Conservation (phyloP, 306 rosid genomes). For the Hippophae rhamnoides region DNA sequence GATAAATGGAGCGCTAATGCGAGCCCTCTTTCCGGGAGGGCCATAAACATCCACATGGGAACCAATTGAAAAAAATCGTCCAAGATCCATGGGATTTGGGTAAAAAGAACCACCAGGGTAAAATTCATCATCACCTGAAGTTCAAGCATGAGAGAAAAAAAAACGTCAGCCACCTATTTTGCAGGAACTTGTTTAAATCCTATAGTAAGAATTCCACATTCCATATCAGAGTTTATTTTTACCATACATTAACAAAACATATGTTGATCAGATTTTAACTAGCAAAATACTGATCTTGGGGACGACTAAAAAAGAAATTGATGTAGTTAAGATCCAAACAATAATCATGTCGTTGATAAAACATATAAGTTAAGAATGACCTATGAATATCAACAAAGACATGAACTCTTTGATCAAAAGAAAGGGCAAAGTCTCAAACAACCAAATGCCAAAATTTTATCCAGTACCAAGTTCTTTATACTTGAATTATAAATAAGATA, state of each 20-base stretch:
- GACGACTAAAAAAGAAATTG: too few relatives aligned
- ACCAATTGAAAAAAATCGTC: constrained; percentile 41
- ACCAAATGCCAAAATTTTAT: constrained; percentile 1
- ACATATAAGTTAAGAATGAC: too few relatives aligned
- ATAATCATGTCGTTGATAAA: too few relatives aligned
- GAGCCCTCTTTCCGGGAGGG: constrained; percentile 62
- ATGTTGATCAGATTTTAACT: too few relatives aligned
- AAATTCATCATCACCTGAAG: constrained; percentile 75
- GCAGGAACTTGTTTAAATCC: too few relatives aligned
- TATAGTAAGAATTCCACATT: too few relatives aligned
- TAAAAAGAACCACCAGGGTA: constrained; percentile 44
- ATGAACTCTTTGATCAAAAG: not conserved
- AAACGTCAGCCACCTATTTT: constrained; percentile 27
- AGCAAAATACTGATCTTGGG: too few relatives aligned
- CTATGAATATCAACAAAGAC: not conserved
- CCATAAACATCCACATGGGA: constrained; percentile 47
- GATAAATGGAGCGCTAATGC: constrained; percentile 30
- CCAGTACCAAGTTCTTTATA: not conserved
- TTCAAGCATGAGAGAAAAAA: constrained; percentile 15
- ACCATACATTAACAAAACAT: constrained; percentile 11
- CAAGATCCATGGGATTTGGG: constrained; percentile 48
- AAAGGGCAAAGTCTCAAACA: not conserved
- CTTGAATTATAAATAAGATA: too few relatives aligned
- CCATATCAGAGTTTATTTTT: not conserved
- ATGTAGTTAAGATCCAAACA: too few relatives aligned